phyloP scores from a whole-genome alignment of 768 basidiomycete genomes.

The Termitomyces bulborhizus region DNA sequence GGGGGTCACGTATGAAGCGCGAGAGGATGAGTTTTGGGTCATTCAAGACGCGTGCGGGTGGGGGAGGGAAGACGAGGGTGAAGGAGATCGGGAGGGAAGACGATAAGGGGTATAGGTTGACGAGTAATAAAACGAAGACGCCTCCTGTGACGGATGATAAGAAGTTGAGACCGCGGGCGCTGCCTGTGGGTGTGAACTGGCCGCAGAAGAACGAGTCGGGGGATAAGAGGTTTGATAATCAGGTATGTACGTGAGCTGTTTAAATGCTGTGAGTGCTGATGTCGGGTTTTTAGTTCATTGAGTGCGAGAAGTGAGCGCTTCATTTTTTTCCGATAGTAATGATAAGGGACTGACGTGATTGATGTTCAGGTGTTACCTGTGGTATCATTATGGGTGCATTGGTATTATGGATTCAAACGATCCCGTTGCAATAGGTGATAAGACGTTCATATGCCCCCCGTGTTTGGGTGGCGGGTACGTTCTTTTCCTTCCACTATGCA shows the following conservation, averaged over 20 bases:
- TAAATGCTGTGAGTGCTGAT: conserved; percentile 6
- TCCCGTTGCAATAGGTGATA: conserved; percentile 22
- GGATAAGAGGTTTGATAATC: conserved; percentile 21
- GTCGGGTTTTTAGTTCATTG: conserved; percentile 11
- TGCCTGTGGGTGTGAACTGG: conserved; percentile 16
- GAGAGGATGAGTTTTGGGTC: not conserved
- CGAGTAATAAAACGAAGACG: conserved; percentile 9
- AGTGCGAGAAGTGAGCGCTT: conserved; percentile 10
- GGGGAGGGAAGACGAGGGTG: conserved; percentile 6
- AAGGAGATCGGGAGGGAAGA: conserved; percentile 8
- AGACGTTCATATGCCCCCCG: conserved; percentile 35
- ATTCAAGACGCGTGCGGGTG: not conserved
- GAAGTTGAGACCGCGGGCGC: conserved; percentile 8
- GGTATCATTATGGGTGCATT: conserved; percentile 51
- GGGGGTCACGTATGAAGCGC: not conserved
- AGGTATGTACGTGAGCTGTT: conserved; percentile 17
- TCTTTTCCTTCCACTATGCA: not conserved
- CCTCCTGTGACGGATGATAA: not conserved
- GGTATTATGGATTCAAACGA: conserved; percentile 31
- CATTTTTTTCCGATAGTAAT: not conserved
- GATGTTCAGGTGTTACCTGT: conserved; percentile 28
- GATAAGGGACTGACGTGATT: not conserved
- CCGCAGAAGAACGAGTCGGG: conserved; percentile 18
- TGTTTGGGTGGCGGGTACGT: conserved; percentile 30
- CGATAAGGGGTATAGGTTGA: not conserved